phyloP scores from a whole-genome alignment of 2,329 filamentous ascomycete genomes.

The Curvularia hawaiiensis region DNA sequence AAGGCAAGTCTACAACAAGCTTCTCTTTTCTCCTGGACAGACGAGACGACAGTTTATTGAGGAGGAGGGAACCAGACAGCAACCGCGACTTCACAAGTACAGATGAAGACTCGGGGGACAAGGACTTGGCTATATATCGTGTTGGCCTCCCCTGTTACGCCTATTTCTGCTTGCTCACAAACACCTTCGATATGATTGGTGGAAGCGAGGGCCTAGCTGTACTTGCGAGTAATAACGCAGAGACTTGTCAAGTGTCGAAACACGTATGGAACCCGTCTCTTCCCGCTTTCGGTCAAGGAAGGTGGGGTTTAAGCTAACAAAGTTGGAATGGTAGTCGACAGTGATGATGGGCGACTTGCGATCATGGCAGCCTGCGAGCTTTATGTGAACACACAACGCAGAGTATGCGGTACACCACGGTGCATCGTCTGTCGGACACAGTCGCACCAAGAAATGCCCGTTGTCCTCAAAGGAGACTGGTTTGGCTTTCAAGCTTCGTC shows the following conservation, averaged over 20 bases:
- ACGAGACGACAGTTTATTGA: neutral
- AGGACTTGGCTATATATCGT: constrained; percentile 4
- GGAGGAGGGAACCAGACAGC: neutral
- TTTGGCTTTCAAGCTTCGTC: neutral
- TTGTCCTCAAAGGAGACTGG: constrained; percentile 4
- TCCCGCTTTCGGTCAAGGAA: neutral
- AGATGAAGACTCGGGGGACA: neutral
- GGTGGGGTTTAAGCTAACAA: neutral
- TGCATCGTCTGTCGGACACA: neutral
- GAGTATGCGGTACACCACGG: neutral
- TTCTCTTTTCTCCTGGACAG: neutral
- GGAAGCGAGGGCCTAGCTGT: neutral
- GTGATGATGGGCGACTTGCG: neutral
- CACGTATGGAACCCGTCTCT: neutral
- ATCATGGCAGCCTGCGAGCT: neutral
- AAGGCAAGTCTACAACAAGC: neutral
- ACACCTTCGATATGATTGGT: constrained; percentile 28
- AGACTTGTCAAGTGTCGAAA: neutral
- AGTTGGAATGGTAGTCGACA: neutral
- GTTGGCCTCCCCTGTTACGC: constrained; percentile 8
- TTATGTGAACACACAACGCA: constrained; percentile 1
- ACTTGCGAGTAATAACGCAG: constrained; percentile 12
- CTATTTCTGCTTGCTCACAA: constrained; percentile 25
- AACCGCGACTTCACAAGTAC: constrained; percentile 9
- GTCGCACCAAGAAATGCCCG: neutral